Evolutionary conservation across 2,329 filamentous ascomycete genomes (phyloP), one percentile per base, ranked within the genome.

Genomic region (Aspergillus sp.): DNA sequence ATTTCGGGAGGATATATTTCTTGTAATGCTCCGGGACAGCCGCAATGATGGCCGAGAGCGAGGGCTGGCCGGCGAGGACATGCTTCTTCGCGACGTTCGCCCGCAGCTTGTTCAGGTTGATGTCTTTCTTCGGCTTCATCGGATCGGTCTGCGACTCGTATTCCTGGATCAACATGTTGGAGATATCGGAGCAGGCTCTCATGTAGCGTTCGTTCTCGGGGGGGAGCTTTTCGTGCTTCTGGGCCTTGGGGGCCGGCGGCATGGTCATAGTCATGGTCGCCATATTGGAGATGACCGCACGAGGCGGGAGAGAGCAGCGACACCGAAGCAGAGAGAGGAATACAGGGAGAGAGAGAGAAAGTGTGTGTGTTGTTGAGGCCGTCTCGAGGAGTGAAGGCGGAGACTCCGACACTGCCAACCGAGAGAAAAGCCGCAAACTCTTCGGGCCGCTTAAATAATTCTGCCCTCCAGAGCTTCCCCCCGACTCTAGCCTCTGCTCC

Each of bases 1-100:
- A 69, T 64, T 94, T 94, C 13, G 88, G 91, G 41, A 96, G 65
- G 40, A 98, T 95, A 53, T 96, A 96, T 67, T 96, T 98, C 70
- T 96, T 98, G 67, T 96, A 95, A 59, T 96, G 88, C 58, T 98
- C 91, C n/a, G 93, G 93, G 22, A 98, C 89, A 7, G 91, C 91
- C 34, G 91, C 86, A 54, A 98, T 96, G 54, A 98, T 98, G 39
- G 91, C 89, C 6, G 89, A 96, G 43, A 98, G 68, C 15, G 93
- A 86, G 19, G 91, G 91, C 47, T 93, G 84, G 40, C 78, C 86
- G 58, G 78, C 81, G 40, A 98, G 69, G 57, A 79, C 82, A 66
- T 96, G 86, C 66, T 95, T 96, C 66, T 91, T 93, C 28, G 91
- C 76, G 41, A 94, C 77, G 55, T 88, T 88, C 34, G 84, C 79